These are phyloP conservation scores for Starmerella kuoi DNA, from an alignment of 805 yeast species.

Conservation along the genomic window DNA sequence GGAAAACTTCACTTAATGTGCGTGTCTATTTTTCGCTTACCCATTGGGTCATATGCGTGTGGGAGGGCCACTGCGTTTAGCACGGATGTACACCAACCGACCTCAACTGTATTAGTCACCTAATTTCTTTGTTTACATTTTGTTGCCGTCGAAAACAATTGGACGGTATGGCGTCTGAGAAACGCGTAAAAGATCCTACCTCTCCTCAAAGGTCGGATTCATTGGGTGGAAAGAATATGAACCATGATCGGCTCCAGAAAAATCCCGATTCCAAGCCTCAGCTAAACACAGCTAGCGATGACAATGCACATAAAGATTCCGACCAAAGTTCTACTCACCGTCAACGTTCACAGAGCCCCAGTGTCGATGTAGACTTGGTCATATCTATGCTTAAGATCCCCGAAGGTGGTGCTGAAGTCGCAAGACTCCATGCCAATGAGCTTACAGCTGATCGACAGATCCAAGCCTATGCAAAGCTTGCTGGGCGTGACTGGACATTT, in stretches of 20 bases:
- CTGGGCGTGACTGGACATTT: slow-evolving; percentile 87
- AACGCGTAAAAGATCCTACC: slow-evolving; percentile 8
- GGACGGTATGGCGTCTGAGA: slow-evolving; percentile 18
- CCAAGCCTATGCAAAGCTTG: slow-evolving; percentile 95
- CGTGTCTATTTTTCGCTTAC: too few species aligned
- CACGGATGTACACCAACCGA: too few species aligned
- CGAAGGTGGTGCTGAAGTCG: slow-evolving; percentile 59
- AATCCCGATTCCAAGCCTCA: too few species aligned
- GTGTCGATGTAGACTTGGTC: slow-evolving; percentile 31
- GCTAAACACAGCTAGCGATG: too few species aligned
- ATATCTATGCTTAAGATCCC: slow-evolving; percentile 61
- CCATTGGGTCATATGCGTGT: too few species aligned
- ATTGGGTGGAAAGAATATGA: neutral
- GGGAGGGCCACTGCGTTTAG: too few species aligned
- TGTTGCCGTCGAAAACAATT: slow-evolving; percentile 10
- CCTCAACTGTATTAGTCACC: slow-evolving; percentile 13
- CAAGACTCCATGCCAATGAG: slow-evolving; percentile 60
- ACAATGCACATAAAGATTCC: too few species aligned
- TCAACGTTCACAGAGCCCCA: neutral
- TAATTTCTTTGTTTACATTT: slow-evolving; percentile 16
- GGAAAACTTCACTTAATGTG: too few species aligned
- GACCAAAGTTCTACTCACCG: too few species aligned
- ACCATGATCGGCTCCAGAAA: too few species aligned
- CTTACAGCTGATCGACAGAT: slow-evolving; percentile 57
- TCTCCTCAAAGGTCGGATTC: neutral